Evolutionary conservation across 2,329 filamentous ascomycete species (phyloP).

Genomic region (Phaeosphaeria sp.): DNA sequence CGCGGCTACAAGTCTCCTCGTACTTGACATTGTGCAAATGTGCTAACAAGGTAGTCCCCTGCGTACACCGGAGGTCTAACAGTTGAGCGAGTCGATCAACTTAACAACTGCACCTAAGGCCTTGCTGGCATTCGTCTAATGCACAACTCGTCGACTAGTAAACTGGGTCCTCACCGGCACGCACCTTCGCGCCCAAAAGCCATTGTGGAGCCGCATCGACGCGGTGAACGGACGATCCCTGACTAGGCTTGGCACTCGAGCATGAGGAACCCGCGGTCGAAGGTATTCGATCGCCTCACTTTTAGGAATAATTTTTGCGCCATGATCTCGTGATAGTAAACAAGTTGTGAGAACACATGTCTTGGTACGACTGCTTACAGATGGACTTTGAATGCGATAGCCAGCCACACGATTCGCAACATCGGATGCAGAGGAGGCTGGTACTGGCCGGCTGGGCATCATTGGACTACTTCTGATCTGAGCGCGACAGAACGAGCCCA

Average conservation of each 20-base stretch:
- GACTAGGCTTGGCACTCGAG: conserved; percentile 18
- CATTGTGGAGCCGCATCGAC: conserved; percentile 7
- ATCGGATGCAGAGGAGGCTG: conserved; percentile 14
- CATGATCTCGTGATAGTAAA: not conserved
- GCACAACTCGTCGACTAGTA: conserved; percentile 19
- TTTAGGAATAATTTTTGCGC: conserved; percentile 3
- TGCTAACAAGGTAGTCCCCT: conserved; percentile 12
- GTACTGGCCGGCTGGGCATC: conserved; percentile 14
- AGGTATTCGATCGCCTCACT: conserved; percentile 14
- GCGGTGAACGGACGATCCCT: conserved; percentile 7
- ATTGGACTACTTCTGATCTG: not conserved
- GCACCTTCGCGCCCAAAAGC: conserved; percentile 17
- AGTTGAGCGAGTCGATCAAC: conserved; percentile 11
- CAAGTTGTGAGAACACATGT: not conserved
- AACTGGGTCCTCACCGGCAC: conserved; percentile 31
- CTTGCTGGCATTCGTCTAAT: conserved; percentile 17
- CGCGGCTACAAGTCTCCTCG: not conserved
- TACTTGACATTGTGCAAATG: not conserved
- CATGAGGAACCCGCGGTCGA: conserved; percentile 25
- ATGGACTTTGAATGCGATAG: not conserved
- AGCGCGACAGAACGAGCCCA: conserved; percentile 26
- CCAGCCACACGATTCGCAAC: conserved; percentile 19
- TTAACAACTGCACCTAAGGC: not conserved
- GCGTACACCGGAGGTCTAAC: conserved; percentile 13
- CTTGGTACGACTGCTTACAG: not conserved